Base-by-base conservation (phyloP, 345 rosid species). In the Hypericum perforatum region DNA sequence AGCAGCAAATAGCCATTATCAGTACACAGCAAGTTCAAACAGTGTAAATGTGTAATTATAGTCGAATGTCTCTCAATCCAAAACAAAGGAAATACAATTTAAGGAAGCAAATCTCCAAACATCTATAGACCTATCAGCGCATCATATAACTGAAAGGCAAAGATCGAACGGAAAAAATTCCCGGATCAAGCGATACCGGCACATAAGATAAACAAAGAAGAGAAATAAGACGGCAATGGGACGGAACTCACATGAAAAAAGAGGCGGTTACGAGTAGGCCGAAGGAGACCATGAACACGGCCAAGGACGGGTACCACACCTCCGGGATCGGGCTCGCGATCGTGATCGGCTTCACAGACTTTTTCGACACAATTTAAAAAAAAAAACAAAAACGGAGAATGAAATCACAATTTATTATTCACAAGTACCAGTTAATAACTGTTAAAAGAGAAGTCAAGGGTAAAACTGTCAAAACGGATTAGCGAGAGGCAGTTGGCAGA, bases 241-340 rank as follows among this genome's bases (percentile, higher is more conserved):
- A 63, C 38, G 10, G 43, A 60, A 56, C 80, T 72, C 67, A 88
- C 96, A 85, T 82, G 86, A 85, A 88, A 80, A 88, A 85, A 58
- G 82, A 59, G 44, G 96, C 94, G 5, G 94, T 77, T 60, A 85
- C 61, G 45, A 85, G 16, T 55, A 88, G 94, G 16, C 96, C 96
- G 53, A 85, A 63, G 32, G 86, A 57, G 14, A 85, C 75, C 77
- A 80, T 80, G 56, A 74, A 46, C 51, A 82, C 60, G 5, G 96
- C 70, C 9, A 85, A 67, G 41, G 80, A 58, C 50, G 94, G 89
- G 52, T 89, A 85, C 85, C 75, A 60, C 49, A 76, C 64, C 43
- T 53, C 86, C 14, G 95, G 85, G 45, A 89, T 82, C 14, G 97
- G 94, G 70, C 94, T 82, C 54, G 80, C 51, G 59, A 85, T 82